phyloP scores from a whole-genome alignment of 129 eudicot genomes.

The Gnaphalium uliginosum region DNA sequence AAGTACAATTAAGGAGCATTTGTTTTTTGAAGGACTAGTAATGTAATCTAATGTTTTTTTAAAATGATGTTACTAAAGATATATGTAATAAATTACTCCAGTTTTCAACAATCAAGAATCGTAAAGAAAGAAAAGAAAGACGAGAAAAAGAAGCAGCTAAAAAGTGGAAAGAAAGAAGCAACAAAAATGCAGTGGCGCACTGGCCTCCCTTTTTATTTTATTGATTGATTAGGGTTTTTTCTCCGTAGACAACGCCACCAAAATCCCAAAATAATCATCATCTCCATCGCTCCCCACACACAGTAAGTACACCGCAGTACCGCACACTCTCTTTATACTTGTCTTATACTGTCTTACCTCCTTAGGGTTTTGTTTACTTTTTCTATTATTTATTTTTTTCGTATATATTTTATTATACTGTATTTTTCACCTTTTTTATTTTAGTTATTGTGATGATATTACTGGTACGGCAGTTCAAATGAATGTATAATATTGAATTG shows the following conservation, averaged over 20 bases:
- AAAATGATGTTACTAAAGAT: too few relatives aligned
- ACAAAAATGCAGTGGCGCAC: conserved; percentile 20
- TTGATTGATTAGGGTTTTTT: conserved; percentile 17
- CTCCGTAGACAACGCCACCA: conserved; percentile 30
- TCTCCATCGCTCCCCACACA: conserved; percentile 6
- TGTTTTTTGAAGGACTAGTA: too few relatives aligned
- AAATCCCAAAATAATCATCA: background rate
- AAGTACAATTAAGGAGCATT: too few relatives aligned
- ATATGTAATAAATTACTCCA: too few relatives aligned
- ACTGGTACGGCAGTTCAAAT: background rate
- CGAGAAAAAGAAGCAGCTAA: background rate
- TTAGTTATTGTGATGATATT: background rate
- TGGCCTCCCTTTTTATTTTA: conserved; percentile 8
- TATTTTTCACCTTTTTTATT: background rate
- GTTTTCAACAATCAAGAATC: background rate
- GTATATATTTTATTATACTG: too few relatives aligned
- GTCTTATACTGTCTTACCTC: background rate
- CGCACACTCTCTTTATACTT: background rate
- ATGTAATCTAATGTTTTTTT: too few relatives aligned
- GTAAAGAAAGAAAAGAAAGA: background rate
- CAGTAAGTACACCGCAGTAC: conserved; percentile 16
- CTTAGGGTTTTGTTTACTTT: conserved; percentile 17
- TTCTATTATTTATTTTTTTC: background rate
- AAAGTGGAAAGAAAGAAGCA: conserved; percentile 5
- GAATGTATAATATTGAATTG: background rate